Base-by-base conservation (phyloP, 2,329 filamentous ascomycete species). In the Dactylellina cionopaga region DNA sequence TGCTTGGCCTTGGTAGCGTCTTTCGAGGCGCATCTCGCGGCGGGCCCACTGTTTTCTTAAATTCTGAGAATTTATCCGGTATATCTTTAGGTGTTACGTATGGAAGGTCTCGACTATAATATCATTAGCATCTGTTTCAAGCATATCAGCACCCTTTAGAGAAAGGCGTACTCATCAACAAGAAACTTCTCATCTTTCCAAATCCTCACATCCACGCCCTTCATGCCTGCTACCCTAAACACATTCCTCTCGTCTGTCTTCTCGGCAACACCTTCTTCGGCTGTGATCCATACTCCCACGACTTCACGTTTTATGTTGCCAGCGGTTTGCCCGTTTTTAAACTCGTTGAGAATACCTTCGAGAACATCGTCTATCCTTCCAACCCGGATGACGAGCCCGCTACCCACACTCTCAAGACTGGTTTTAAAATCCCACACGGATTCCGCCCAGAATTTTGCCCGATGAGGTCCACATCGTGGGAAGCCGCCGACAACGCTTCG, bases 181-280 rank as follows among this genome's bases (percentile, higher is more conserved):
- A 88, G 88, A 76, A 91, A 93, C 78, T 93, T 94, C 79, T 92
- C 90, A 76, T 94, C 90, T 0, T 80, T 79, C 86, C 88, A 92
- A 0, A 88, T 68, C 78, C 86, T 85, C 78, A 92, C 91, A 1
- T 87, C 83, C 2, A 88, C 82, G 0, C 82, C 83, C 2, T 83
- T 80, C 10, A 83, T 78, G 19, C 84, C 80, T 62, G 89, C 88
- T 0, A 86, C 77, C 0, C 81, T 78, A 25, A 83, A 82, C 1
- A 91, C 82, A 0, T 81, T 81, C 19, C 82, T 79, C 76, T 92
- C 88, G 59, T 93, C 90, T 3, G 81, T 79, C 65, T 85, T 84
- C 78, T 94, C 91, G 76, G 94, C 91, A 1, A 83, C 83, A 0
- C 88, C 87, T 59, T 90, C 86, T 66, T 92, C 90, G 3, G 83